Percentiles rank a stretch among this genome's conserved stretches.
Evolutionary conservation across 1,284 basidiomycete species (phyloP).

Genomic region (Rhizopogon hawkerae): DNA sequence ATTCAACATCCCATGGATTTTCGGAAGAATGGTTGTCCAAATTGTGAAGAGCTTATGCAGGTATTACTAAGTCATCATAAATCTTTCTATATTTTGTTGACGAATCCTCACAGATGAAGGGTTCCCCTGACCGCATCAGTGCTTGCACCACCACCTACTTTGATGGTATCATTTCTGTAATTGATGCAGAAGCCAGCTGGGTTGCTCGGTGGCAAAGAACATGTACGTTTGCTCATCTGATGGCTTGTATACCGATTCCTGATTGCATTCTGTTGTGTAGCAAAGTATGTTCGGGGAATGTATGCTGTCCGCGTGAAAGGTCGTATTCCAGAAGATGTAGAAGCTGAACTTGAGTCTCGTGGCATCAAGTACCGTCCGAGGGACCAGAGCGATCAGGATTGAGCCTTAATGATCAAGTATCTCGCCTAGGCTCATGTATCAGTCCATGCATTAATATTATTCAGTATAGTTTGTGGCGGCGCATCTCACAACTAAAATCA

Average conservation of each 20-base stretch:
- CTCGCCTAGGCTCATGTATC: no score
- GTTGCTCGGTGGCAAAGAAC: constrained; percentile 90
- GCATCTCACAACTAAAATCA: no score
- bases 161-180: constrained; percentile 87
- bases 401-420: no score
- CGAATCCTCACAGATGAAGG: constrained; percentile 65
- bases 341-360: constrained; percentile 64
- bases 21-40: constrained; percentile 82
- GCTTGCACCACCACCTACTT: constrained; percentile 92
- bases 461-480: no score
- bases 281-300: constrained; percentile 79
- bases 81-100: background rate
- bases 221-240: constrained; percentile 43
- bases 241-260: constrained; percentile 6
- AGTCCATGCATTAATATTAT: no score
- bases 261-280: constrained; percentile 32
- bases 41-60: constrained; percentile 93
- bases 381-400: constrained; percentile 70
- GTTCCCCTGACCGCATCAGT: constrained; percentile 74
- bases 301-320: constrained; percentile 86
- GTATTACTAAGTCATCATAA: constrained; percentile 34
- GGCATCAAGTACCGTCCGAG: constrained; percentile 76
- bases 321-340: constrained; percentile 78
- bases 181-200: constrained; percentile 89
- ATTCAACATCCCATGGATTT: constrained; percentile 85